A percentile compares a stretch with the other conserved stretches of the same genome.
phyloP scores from a whole-genome alignment of 1,284 basidiomycete species.

The Ceratobasidium sp. region DNA sequence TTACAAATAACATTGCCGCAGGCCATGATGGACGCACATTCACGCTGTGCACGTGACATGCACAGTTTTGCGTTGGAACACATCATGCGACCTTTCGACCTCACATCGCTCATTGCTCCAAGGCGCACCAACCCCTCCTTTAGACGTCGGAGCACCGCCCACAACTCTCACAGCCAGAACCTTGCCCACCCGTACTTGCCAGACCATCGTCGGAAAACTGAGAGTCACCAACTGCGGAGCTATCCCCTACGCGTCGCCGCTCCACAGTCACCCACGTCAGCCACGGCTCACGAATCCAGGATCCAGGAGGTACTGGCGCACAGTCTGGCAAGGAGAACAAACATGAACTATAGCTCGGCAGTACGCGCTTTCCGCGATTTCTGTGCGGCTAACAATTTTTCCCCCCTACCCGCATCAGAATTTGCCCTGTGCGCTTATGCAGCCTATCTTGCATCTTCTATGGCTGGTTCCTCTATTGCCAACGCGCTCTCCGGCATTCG shows the following conservation, averaged over 20 bases:
- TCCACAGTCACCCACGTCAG: not conserved
- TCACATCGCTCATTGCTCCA: no score
- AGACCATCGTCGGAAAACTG: no score
- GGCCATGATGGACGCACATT: no score
- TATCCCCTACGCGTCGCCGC: not conserved
- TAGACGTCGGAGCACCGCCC: no score
- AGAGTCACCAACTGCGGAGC: not conserved
- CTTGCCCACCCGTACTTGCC: no score
- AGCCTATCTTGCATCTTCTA: slow-evolving; percentile 46
- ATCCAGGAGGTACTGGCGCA: not conserved
- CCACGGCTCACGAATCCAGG: not conserved
- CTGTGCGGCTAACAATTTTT: slow-evolving; percentile 45
- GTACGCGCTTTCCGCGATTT: not conserved
- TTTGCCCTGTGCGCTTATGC: slow-evolving; percentile 51
- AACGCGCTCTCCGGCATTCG: slow-evolving; percentile 47
- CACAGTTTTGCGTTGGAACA: no score
- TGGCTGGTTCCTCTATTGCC: slow-evolving; percentile 46
- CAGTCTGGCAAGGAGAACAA: not conserved
- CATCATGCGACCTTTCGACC: no score
- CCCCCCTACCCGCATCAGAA: slow-evolving; percentile 49
- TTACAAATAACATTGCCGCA: no score
- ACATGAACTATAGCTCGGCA: slow-evolving; percentile 3
- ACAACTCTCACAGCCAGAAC: no score
- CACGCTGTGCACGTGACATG: no score
- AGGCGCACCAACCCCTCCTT: no score